phyloP scores from a whole-genome alignment of 2,329 filamentous ascomycete genomes.

The Penicillium sclerotiorum region DNA sequence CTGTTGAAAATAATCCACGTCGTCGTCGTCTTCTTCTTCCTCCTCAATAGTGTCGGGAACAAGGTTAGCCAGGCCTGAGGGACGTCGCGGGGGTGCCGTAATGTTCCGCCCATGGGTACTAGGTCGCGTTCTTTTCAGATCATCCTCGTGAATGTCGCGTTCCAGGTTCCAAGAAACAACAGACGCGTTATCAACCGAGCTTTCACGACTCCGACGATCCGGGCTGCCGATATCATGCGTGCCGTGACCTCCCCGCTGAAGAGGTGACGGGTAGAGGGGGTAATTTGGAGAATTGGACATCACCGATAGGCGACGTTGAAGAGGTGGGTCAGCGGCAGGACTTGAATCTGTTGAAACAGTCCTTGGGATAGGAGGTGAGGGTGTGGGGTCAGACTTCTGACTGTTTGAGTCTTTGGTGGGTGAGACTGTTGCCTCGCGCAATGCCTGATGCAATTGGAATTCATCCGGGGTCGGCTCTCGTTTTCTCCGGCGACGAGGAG shows the following conservation, averaged over 20 bases:
- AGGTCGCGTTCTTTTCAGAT: slow-evolving; percentile 37
- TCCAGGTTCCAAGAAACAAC: slow-evolving; percentile 39
- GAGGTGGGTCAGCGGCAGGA: slow-evolving; percentile 28
- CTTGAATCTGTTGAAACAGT: slow-evolving; percentile 37
- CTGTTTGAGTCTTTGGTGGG: slow-evolving; percentile 14
- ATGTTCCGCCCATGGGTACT: slow-evolving; percentile 36
- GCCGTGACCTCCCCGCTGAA: slow-evolving; percentile 23
- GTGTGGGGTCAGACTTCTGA: slow-evolving; percentile 33
- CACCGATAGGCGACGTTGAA: slow-evolving; percentile 17
- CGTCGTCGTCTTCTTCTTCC: slow-evolving; percentile 24
- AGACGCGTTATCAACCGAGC: slow-evolving; percentile 37
- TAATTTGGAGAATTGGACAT: slow-evolving; percentile 21
- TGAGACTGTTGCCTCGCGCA: slow-evolving; percentile 31
- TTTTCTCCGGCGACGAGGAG: slow-evolving; percentile 21
- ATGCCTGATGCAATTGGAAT: slow-evolving; percentile 31
- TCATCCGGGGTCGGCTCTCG: slow-evolving; percentile 41
- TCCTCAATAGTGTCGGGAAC: slow-evolving; percentile 33
- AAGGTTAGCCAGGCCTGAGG: slow-evolving; percentile 32
- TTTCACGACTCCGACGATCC: slow-evolving; percentile 15
- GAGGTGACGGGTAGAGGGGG: slow-evolving; percentile 33
- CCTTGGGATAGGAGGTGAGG: slow-evolving; percentile 37
- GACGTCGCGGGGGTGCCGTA: slow-evolving; percentile 38
- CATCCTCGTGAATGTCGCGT: slow-evolving; percentile 39
- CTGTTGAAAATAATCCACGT: slow-evolving; percentile 2
- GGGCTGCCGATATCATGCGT: slow-evolving; percentile 19